phyloP scores from a whole-genome alignment of 768 basidiomycete genomes.

The Fomitopsis pulvina region DNA sequence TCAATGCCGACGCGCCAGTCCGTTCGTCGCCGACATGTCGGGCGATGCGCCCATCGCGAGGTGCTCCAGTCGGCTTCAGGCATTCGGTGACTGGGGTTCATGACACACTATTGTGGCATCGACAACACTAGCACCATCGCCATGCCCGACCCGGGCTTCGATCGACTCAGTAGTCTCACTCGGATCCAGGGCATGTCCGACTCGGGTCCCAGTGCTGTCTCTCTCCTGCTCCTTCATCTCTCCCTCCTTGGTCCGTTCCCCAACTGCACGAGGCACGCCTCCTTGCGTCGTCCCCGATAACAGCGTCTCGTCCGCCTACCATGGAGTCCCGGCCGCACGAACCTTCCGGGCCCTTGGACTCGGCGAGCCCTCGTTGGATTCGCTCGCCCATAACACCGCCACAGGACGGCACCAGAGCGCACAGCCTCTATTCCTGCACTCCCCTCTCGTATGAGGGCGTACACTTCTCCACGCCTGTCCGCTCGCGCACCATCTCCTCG shows the following conservation, averaged over 20 bases:
- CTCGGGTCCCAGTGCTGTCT: not conserved
- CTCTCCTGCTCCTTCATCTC: not conserved
- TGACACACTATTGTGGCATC: not conserved
- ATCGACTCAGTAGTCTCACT: not conserved
- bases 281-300: not conserved
- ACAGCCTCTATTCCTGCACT: not conserved
- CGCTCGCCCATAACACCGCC: not conserved
- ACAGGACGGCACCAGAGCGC: not conserved
- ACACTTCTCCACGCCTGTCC: conserved; percentile 1
- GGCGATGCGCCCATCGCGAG: no score
- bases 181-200: not conserved
- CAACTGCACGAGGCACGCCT: not conserved
- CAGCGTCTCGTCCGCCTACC: not conserved
- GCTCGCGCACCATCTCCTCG: not conserved
- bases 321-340: not conserved
- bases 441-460: conserved; percentile 1
- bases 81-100: no score
- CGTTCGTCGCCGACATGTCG: no score
- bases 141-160: not conserved
- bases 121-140: not conserved
- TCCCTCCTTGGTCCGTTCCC: not conserved
- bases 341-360: not conserved
- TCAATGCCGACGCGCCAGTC: no score
- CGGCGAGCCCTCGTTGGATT: not conserved
- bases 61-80: no score